phyloP scores from a whole-genome alignment of 345 rosid genomes.

The Hypericum perforatum region DNA sequence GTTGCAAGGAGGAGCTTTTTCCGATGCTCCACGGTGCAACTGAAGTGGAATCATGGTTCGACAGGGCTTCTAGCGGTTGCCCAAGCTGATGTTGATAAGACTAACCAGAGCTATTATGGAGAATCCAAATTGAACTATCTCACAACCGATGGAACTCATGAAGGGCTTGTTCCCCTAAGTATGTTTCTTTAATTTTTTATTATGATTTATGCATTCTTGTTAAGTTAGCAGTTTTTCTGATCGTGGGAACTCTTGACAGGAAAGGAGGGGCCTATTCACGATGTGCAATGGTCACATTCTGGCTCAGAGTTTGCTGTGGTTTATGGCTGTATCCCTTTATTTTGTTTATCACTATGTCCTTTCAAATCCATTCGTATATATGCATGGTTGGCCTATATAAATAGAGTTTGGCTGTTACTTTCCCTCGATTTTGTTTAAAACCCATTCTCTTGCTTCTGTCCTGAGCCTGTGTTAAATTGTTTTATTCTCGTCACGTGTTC shows the following conservation, averaged over 20 bases:
- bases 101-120: constrained; percentile 94
- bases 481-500: too few relatives aligned
- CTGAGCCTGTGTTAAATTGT: too few relatives aligned
- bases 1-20: constrained; percentile 77
- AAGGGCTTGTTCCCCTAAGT: constrained; percentile 89
- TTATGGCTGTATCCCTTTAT: constrained; percentile 89
- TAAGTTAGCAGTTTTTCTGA: constrained; percentile 19
- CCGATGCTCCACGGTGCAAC: constrained; percentile 75
- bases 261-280: constrained; percentile 95
- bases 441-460: too few relatives aligned
- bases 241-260: constrained; percentile 39
- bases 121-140: constrained; percentile 85
- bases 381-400: too few relatives aligned
- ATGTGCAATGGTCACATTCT: constrained; percentile 89
- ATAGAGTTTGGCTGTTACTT: too few relatives aligned
- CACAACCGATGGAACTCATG: constrained; percentile 73
- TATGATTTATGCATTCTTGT: background rate
- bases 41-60: constrained; percentile 77
- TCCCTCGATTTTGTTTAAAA: too few relatives aligned
- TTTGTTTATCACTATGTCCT: too few relatives aligned
- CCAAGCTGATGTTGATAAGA: constrained; percentile 92
- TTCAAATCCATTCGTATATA: too few relatives aligned
- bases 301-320: constrained; percentile 93
- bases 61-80: constrained; percentile 78
- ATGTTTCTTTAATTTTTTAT: constrained; percentile 32